Evolutionary conservation across 179 eudicot genomes (phyloP).

Genomic region (Monotropa hypopitys): DNA sequence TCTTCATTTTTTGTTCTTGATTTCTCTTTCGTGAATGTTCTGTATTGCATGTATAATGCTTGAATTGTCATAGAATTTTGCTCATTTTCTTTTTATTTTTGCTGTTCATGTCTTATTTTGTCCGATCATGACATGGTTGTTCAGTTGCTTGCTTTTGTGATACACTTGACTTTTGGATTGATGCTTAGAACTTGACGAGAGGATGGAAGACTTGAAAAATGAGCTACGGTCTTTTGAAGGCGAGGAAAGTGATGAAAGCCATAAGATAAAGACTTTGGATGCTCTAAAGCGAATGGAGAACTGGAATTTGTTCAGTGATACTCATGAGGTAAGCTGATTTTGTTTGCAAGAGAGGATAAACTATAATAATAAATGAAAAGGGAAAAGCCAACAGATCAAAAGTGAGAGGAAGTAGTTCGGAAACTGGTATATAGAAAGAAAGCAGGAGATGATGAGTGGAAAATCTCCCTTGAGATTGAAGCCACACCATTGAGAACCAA

Average conservation of each 20-base stretch:
- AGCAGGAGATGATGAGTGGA: background rate
- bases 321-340: slow-evolving; percentile 44
- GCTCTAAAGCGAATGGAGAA: slow-evolving; percentile 83
- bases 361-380: background rate
- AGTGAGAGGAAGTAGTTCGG: background rate
- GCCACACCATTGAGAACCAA: background rate
- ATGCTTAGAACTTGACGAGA: slow-evolving; percentile 78
- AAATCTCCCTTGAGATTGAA: background rate
- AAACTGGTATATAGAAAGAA: background rate
- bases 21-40: background rate
- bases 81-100: background rate
- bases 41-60: slow-evolving; percentile 1
- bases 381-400: background rate
- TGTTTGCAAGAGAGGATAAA: background rate
- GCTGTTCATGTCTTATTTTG: background rate
- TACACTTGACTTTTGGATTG: slow-evolving; percentile 8
- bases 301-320: slow-evolving; percentile 91
- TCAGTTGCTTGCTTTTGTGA: background rate
- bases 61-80: too few relatives aligned
- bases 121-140: background rate
- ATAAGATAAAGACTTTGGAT: slow-evolving; percentile 64
- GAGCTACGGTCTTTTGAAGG: slow-evolving; percentile 85
- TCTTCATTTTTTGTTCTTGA: background rate
- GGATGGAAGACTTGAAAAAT: slow-evolving; percentile 74
- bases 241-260: slow-evolving; percentile 63